phyloP scores from a whole-genome alignment of 2,329 filamentous ascomycete species.

The Fusarium chlamydosporum region DNA sequence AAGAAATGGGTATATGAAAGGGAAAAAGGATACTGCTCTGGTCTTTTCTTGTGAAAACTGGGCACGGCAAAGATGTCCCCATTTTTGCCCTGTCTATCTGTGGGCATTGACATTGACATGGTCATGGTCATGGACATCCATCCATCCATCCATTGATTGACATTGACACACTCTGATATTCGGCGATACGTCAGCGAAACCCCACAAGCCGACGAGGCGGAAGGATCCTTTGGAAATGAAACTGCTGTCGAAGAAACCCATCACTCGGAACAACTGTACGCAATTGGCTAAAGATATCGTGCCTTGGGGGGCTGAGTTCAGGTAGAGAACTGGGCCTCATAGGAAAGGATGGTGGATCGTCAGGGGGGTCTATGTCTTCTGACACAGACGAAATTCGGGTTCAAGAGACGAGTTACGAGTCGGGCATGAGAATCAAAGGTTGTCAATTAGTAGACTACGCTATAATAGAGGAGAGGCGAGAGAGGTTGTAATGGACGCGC shows the following conservation, averaged over 20 bases:
- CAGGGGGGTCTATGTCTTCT: background rate
- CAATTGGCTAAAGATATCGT: slow-evolving; percentile 3
- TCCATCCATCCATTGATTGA: background rate
- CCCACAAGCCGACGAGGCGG: slow-evolving; percentile 29
- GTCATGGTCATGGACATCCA: slow-evolving; percentile 13
- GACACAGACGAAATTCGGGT: background rate
- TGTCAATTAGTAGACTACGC: no score
- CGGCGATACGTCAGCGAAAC: slow-evolving; percentile 35
- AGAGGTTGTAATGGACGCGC: background rate
- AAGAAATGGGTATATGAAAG: slow-evolving; percentile 9
- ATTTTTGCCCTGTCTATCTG: slow-evolving; percentile 17
- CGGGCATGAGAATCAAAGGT: no score
- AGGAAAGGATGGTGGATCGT: slow-evolving; percentile 6
- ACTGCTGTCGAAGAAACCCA: slow-evolving; percentile 26
- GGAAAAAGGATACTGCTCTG: slow-evolving; percentile 5
- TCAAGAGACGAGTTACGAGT: background rate
- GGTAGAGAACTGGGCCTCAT: slow-evolving; percentile 1
- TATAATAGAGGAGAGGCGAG: background rate
- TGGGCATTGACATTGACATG: slow-evolving; percentile 24
- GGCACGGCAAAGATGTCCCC: slow-evolving; percentile 19
- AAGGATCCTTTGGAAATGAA: slow-evolving; percentile 36
- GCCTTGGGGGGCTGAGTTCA: slow-evolving; percentile 1
- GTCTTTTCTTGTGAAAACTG: slow-evolving; percentile 17
- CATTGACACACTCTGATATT: slow-evolving; percentile 13
- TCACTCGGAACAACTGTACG: slow-evolving; percentile 2